Base-by-base conservation (phyloP, 2,329 filamentous ascomycete genomes). In the Alternaria sp. region DNA sequence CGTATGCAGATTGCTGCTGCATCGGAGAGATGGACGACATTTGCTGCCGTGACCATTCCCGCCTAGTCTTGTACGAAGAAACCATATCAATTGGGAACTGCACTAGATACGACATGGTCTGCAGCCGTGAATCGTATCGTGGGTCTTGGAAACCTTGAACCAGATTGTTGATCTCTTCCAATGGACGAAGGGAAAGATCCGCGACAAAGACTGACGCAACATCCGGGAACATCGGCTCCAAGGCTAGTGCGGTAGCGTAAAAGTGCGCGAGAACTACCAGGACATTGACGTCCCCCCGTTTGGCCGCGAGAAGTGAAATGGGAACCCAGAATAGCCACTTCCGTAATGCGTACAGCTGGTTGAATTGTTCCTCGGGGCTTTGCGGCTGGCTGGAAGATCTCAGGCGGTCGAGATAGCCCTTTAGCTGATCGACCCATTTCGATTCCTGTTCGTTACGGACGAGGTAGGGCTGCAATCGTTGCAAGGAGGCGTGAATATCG, bases 241-340 rank as follows among this genome's bases (percentile, higher is more conserved):
- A 87, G 40, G 93, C 88, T 61, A 98, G 84, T 4, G 93, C 93
- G 18, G 93, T 89, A 0, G 92, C 94, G 81, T 97, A 98, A 78
- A 97, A 93, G 75, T 98, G 92, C 11, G 93, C 92, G 56, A 98
- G 89, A 64, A 96, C 89, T 54, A 97, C 85, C 67, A 97, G 85
- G 1, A 93, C 90, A 61, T 88, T 92, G 25, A 92, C 86, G 67
- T 94, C 93, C 36, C 88, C 87, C 52, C 90, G 88, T 48, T 90
- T 91, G 66, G 89, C 88, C 75, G 94, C 90, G 27, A 97, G 85
- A 70, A 94, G 90, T 67, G 89, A 89, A 34, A 97, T 89, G 1
- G 95, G 95, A 57, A 97, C 88, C 93, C 94, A 98, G 81, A 98
- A 97, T 16, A 98, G 87, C 93, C 94, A 97, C 69, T 92, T 92